These are phyloP conservation scores for Gillenia trifoliata DNA, from an alignment of 306 rosid genomes.

Conservation along the genomic window DNA sequence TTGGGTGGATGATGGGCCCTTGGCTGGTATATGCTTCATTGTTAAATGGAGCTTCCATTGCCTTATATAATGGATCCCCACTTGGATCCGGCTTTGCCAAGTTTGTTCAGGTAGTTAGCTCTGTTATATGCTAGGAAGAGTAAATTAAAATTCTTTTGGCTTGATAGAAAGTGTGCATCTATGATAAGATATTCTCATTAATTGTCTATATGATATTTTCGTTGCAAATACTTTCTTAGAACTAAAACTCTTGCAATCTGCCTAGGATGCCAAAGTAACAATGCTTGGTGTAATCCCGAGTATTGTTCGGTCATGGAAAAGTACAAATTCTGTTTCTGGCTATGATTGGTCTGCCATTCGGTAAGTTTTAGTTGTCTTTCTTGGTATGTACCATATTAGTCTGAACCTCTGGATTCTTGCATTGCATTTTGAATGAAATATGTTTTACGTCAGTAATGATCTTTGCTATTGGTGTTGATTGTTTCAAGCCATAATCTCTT, in stretches of 20 bases:
- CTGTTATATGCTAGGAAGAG: too few relatives aligned
- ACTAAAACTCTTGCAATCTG: slow-evolving; percentile 4
- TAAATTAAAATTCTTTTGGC: neutral
- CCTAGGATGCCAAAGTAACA: slow-evolving; percentile 73
- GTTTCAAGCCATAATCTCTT: neutral
- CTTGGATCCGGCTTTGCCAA: slow-evolving; percentile 85
- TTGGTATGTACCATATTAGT: slow-evolving; percentile 1
- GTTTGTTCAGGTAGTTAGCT: slow-evolving; percentile 63
- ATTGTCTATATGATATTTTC: neutral
- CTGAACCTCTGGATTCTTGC: slow-evolving; percentile 12
- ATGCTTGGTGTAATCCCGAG: slow-evolving; percentile 98
- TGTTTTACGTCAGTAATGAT: neutral
- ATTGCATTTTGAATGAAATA: slow-evolving; percentile 17
- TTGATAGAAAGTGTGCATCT: neutral
- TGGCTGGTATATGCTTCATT: slow-evolving; percentile 94
- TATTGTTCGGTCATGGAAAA: slow-evolving; percentile 85
- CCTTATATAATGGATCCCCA: slow-evolving; percentile 83
- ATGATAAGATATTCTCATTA: neutral
- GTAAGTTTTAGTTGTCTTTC: slow-evolving; percentile 39
- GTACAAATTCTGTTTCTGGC: slow-evolving; percentile 58
- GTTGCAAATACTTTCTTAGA: neutral
- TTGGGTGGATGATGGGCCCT: slow-evolving; percentile 99
- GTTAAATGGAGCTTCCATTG: slow-evolving; percentile 89
- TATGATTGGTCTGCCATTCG: slow-evolving; percentile 87
- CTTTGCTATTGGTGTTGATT: neutral